phyloP scores from a whole-genome alignment of 2,329 filamentous ascomycete species.

The Diaporthe caulivora region DNA sequence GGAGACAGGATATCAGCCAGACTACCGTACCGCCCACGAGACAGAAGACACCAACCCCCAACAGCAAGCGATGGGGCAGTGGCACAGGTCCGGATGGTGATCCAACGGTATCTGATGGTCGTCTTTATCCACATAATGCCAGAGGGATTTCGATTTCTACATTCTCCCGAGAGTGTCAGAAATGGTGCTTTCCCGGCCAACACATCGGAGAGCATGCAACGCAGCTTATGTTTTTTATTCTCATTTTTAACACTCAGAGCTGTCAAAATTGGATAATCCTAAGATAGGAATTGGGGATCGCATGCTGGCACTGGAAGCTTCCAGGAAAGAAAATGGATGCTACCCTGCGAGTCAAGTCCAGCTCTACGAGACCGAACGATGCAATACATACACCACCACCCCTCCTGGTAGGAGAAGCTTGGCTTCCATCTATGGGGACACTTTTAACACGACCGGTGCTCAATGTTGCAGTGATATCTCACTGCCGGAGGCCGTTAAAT shows the following conservation, averaged over 20 bases:
- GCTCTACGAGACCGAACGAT: not conserved
- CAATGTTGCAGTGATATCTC: not conserved
- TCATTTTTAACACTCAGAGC: no score
- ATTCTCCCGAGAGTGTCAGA: no score
- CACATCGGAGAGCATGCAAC: not conserved
- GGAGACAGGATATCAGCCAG: not conserved
- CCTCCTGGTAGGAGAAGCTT: not conserved
- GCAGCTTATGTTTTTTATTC: no score
- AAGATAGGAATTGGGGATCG: no score
- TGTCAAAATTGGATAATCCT: no score
- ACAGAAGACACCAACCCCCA: not conserved
- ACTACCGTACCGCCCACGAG: not conserved
- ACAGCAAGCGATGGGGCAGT: constrained; percentile 1
- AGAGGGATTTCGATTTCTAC: not conserved
- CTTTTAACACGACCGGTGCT: not conserved
- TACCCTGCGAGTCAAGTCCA: not conserved
- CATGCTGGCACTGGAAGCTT: no score
- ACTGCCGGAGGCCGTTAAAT: no score
- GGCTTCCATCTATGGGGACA: not conserved
- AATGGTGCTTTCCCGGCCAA: not conserved
- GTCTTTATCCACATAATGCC: not conserved
- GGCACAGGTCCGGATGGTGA: not conserved
- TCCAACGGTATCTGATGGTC: not conserved
- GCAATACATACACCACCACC: no score
- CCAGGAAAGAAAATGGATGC: no score